phyloP scores from a whole-genome alignment of 2,329 filamentous ascomycete genomes.

The Geoglossum cookeanum region DNA sequence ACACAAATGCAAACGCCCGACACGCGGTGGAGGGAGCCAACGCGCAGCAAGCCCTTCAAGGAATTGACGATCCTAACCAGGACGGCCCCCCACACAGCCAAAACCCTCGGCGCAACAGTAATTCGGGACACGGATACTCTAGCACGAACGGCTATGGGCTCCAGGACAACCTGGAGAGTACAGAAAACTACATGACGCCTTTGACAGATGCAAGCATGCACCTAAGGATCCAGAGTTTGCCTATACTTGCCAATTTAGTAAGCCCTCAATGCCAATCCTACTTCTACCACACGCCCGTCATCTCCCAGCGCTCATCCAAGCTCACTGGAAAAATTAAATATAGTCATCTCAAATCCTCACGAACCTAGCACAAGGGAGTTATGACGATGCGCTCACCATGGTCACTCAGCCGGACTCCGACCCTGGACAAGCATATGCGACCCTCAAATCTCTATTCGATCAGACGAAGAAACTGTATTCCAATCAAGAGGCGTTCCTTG shows the following conservation, averaged over 20 bases:
- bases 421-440: slow-evolving; percentile 40
- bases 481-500: slow-evolving; percentile 35
- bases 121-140: not conserved
- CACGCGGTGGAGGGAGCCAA: not conserved
- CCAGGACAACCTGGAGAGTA: not conserved
- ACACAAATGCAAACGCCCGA: not conserved
- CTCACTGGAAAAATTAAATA: not conserved
- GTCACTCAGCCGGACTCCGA: slow-evolving; percentile 35
- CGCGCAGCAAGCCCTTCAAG: not conserved
- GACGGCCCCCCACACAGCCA: not conserved
- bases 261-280: not conserved
- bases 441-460: slow-evolving; percentile 41
- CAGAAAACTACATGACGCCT: not conserved
- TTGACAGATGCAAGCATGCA: slow-evolving; percentile 21
- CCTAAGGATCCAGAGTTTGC: slow-evolving; percentile 38
- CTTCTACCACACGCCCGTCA: not conserved
- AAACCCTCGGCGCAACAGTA: not conserved
- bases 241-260: slow-evolving; percentile 41
- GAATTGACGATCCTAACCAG: not conserved
- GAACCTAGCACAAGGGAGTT: slow-evolving; percentile 35
- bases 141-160: not conserved
- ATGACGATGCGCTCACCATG: slow-evolving; percentile 36
- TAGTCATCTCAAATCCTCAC: slow-evolving; percentile 40
- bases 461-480: slow-evolving; percentile 43
- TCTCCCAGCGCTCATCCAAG: not conserved